phyloP scores from a whole-genome alignment of 78 protist species.

The Dictyostelium capitatum region DNA sequence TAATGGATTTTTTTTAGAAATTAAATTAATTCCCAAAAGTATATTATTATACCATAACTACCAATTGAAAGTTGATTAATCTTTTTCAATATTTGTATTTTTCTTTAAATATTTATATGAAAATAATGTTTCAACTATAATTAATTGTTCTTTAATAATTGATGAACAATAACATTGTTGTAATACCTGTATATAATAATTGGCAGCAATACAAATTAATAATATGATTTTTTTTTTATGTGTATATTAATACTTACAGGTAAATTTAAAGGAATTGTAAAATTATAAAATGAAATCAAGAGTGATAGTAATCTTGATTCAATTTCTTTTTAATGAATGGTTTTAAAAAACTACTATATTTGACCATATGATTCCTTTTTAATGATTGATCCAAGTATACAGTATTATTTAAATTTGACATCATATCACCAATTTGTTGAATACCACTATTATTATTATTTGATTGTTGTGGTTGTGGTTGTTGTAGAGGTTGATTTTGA shows the following conservation, averaged over 20 bases:
- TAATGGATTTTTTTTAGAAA: neutral
- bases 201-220: no score
- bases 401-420: no score
- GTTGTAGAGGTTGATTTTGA: no score
- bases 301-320: slow-evolving; percentile 9
- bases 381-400: slow-evolving; percentile 36
- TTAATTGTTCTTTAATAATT: slow-evolving; percentile 18
- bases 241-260: neutral
- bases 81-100: neutral
- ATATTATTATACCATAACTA: no score
- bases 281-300: slow-evolving; percentile 12
- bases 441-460: no score
- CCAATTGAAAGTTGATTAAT: slow-evolving; percentile 25
- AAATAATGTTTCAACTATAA: slow-evolving; percentile 23
- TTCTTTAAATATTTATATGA: slow-evolving; percentile 14
- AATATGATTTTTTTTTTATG: no score
- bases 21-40: slow-evolving; percentile 26
- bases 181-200: no score
- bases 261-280: slow-evolving; percentile 37
- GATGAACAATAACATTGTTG: slow-evolving; percentile 21
- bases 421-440: no score
- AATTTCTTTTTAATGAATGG: slow-evolving; percentile 28
- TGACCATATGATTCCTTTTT: neutral
- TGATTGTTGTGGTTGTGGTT: no score
- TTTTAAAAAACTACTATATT: neutral